Conservation (phyloP, 768 basidiomycete species). For the Calocybe indica region DNA sequence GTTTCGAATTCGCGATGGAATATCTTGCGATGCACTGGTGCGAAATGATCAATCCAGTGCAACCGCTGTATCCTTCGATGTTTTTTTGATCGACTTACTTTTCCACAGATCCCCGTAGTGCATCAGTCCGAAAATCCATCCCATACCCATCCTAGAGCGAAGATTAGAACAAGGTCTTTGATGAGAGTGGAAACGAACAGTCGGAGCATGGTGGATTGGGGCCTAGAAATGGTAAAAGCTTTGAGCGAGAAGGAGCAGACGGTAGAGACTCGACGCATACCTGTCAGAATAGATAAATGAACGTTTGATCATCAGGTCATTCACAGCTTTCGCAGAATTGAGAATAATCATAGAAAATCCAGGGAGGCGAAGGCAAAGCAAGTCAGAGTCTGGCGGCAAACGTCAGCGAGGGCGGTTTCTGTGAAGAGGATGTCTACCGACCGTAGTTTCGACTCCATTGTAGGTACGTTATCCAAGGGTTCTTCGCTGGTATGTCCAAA, state of each 20-base stretch:
- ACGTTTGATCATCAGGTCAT: slow-evolving; percentile 4
- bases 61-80: too few relatives aligned
- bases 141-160: not conserved
- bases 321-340: slow-evolving; percentile 1
- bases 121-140: not conserved
- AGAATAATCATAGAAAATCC: slow-evolving; percentile 4
- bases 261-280: not conserved
- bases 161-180: not conserved
- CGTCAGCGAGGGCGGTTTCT: too few relatives aligned
- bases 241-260: not conserved
- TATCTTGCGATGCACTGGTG: not conserved
- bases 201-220: slow-evolving; percentile 3
- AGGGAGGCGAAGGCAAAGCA: slow-evolving; percentile 1
- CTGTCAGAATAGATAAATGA: slow-evolving; percentile 6
- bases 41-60: too few relatives aligned
- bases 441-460: too few relatives aligned
- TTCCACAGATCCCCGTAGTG: not conserved
- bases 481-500: too few relatives aligned
- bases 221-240: not conserved
- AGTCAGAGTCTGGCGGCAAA: not conserved
- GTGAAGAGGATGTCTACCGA: too few relatives aligned
- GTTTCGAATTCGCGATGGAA: not conserved
- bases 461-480: too few relatives aligned
- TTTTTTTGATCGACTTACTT: too few relatives aligned
- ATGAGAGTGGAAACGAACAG: not conserved